A percentile compares a stretch with the other conserved stretches of the same genome.
Conservation (phyloP, 768 basidiomycete species). For the Boletales sp. region DNA sequence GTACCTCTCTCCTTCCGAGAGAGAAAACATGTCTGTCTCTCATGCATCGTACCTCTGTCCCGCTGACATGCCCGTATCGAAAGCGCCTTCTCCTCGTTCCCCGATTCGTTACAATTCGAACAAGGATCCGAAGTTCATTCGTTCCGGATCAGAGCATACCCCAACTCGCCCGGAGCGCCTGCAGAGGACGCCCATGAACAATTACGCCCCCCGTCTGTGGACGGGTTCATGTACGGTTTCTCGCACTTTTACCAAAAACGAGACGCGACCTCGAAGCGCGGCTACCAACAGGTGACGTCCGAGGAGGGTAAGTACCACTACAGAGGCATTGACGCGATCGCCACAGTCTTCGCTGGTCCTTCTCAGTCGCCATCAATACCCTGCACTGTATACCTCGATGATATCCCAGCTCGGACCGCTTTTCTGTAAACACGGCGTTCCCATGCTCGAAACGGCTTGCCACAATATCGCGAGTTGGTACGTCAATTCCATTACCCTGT, state of each 20-base stretch:
- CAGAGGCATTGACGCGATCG: constrained; percentile 2
- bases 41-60: not conserved
- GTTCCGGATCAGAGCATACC: constrained; percentile 71
- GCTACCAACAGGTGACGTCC: constrained; percentile 67
- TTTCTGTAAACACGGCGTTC: constrained; percentile 66
- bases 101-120: constrained; percentile 82
- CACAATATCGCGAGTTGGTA: constrained; percentile 85
- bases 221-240: constrained; percentile 76
- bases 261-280: constrained; percentile 65
- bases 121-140: constrained; percentile 84
- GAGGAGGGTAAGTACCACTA: not conserved
- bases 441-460: constrained; percentile 84
- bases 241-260: constrained; percentile 71
- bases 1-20: constrained; percentile 60
- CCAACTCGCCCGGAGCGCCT: constrained; percentile 18
- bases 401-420: constrained; percentile 68
- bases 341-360: constrained; percentile 58
- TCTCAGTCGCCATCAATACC: constrained; percentile 74
- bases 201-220: constrained; percentile 40
- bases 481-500: constrained; percentile 21
- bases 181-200: constrained; percentile 8
- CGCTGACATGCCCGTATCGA: constrained; percentile 2
- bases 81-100: constrained; percentile 91
- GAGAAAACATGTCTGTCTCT: constrained; percentile 69
- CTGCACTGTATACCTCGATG: constrained; percentile 75